These are phyloP conservation scores for Pseudonitzschia pungens DNA, from an alignment of 108 stramenopile genomes.

Conservation along the genomic window DNA sequence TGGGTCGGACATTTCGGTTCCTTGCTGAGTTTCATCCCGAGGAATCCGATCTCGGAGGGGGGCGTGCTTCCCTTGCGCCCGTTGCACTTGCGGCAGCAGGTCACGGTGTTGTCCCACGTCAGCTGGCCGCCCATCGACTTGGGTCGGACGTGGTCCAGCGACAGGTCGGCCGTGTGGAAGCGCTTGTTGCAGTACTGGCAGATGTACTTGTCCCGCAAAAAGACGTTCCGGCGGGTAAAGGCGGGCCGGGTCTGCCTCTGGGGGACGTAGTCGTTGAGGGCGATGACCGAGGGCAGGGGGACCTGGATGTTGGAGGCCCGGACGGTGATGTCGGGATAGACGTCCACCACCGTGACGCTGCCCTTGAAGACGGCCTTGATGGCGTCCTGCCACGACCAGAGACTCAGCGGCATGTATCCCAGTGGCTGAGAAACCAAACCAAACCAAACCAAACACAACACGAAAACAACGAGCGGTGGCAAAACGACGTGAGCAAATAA, in stretches of 20 bases:
- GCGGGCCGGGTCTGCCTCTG: slow-evolving; percentile 50
- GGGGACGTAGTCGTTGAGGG: slow-evolving; percentile 71
- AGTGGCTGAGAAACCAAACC: too few relatives aligned
- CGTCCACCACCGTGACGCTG: slow-evolving; percentile 82
- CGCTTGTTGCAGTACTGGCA: slow-evolving; percentile 79
- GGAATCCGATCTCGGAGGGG: slow-evolving; percentile 37
- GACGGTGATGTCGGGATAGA: slow-evolving; percentile 70
- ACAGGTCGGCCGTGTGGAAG: slow-evolving; percentile 72
- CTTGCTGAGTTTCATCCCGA: slow-evolving; percentile 67
- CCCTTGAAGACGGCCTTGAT: slow-evolving; percentile 81
- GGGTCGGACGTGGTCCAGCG: slow-evolving; percentile 81
- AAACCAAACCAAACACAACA: too few relatives aligned
- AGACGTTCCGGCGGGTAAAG: slow-evolving; percentile 86
- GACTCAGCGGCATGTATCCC: slow-evolving; percentile 65
- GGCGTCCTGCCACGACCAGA: slow-evolving; percentile 88
- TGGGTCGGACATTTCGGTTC: slow-evolving; percentile 58
- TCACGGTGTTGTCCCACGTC: slow-evolving; percentile 82
- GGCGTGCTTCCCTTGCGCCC: slow-evolving; percentile 71
- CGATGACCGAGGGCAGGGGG: slow-evolving; percentile 79
- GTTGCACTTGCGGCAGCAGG: slow-evolving; percentile 77
- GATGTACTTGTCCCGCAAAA: slow-evolving; percentile 79
- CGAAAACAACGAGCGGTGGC: too few relatives aligned
- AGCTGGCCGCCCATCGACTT: slow-evolving; percentile 68
- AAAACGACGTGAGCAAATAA: too few relatives aligned
- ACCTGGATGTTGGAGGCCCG: slow-evolving; percentile 74